A percentile compares a stretch with the other conserved stretches of the same genome.
Evolutionary conservation across 2,329 filamentous ascomycete species (phyloP).

Genomic region (Colletotrichum australisinense): DNA sequence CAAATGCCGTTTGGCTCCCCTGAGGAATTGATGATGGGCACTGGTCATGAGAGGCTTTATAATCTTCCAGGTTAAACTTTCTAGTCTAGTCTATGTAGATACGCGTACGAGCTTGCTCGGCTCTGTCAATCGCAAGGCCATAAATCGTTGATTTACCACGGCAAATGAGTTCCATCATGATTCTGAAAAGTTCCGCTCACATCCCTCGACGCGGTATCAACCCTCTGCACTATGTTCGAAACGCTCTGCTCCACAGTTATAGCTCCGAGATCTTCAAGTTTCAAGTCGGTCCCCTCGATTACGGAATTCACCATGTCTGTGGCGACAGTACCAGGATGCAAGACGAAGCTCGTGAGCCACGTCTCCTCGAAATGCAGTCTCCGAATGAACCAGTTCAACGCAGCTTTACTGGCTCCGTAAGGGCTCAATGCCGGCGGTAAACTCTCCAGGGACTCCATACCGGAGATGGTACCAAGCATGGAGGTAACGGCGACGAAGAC

Average conservation of each 20-base stretch:
- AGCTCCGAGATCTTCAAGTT: conserved; percentile 12
- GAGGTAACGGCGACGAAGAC: conserved; percentile 43
- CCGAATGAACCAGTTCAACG: conserved; percentile 35
- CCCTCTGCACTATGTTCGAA: background rate
- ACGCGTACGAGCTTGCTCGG: too few species aligned
- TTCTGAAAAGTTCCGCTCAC: background rate
- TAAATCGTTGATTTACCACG: background rate
- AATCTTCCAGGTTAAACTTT: background rate
- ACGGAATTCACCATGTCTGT: background rate
- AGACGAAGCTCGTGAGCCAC: conserved; percentile 36
- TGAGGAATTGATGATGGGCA: background rate
- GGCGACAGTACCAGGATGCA: conserved; percentile 12
- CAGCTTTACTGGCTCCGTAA: conserved; percentile 36
- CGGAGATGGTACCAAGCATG: conserved; percentile 37
- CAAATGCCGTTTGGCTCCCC: conserved; percentile 3
- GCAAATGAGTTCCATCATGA: background rate
- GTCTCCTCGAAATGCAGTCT: conserved; percentile 39
- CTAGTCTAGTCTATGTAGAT: background rate
- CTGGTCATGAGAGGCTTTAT: too few species aligned
- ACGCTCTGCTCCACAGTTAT: conserved; percentile 35
- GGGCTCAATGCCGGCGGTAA: conserved; percentile 22
- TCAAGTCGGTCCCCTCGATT: background rate
- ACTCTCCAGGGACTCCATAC: background rate
- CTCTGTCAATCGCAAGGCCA: too few species aligned
- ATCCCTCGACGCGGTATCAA: background rate